Conservation (phyloP, 768 basidiomycete genomes). For the Leccinum pellstonianum region DNA sequence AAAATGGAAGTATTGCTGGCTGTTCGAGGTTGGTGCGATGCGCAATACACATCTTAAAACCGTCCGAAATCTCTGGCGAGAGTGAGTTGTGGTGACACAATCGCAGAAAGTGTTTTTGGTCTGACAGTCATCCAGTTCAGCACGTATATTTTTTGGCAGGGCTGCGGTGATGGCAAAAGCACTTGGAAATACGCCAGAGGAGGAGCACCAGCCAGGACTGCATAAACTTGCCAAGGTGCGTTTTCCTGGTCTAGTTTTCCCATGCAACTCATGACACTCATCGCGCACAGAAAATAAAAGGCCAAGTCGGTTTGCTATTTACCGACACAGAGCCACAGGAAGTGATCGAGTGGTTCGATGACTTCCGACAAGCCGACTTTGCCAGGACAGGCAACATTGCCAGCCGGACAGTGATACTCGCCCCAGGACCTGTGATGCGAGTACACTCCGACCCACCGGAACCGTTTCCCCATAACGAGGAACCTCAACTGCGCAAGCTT, state of each 20-base stretch:
- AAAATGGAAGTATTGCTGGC: constrained; percentile 93
- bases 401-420: constrained; percentile 68
- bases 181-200: constrained; percentile 81
- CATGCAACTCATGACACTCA: constrained; percentile 7
- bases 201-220: constrained; percentile 79
- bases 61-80: constrained; percentile 91
- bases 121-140: constrained; percentile 42
- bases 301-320: constrained; percentile 91
- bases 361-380: constrained; percentile 88
- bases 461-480: constrained; percentile 96
- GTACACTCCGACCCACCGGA: constrained; percentile 77
- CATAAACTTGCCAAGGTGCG: constrained; percentile 77
- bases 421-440: constrained; percentile 83
- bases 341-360: constrained; percentile 91
- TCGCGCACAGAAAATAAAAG: constrained; percentile 79
- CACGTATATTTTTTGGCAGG: constrained; percentile 86
- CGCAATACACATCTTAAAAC: constrained; percentile 93
- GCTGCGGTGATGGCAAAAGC: constrained; percentile 95
- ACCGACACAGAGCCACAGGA: constrained; percentile 89
- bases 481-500: constrained; percentile 91
- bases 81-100: constrained; percentile 45
- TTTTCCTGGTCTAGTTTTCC: constrained; percentile 22
- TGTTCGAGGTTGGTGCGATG: constrained; percentile 95
- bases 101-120: background rate
- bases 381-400: constrained; percentile 86